phyloP scores from a whole-genome alignment of 139 green algal genomes.

The Chara braunii region DNA sequence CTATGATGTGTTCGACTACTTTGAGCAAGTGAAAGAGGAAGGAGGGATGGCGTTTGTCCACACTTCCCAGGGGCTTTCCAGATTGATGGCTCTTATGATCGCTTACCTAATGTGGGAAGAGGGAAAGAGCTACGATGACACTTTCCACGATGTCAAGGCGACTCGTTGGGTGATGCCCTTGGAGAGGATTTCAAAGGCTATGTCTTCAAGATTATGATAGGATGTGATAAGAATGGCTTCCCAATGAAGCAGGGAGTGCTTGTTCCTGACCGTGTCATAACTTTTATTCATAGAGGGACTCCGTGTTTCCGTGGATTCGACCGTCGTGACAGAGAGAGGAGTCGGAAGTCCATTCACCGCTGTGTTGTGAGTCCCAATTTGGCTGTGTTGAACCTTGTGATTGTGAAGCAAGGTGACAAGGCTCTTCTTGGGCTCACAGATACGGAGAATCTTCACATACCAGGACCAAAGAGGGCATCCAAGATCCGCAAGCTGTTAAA shows the following conservation, averaged over 20 bases:
- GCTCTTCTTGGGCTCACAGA: conserved; percentile 91
- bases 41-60: conserved; percentile 75
- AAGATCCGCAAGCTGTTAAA: conserved; percentile 99
- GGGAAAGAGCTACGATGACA: too few species aligned
- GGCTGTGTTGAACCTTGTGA: conserved; percentile 93
- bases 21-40: conserved; percentile 54
- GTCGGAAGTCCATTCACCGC: conserved; percentile 89
- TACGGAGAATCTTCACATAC: conserved; percentile 87
- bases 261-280: conserved; percentile 75
- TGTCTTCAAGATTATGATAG: conserved; percentile 98
- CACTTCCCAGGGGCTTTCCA: conserved; percentile 86
- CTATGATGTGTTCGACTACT: conserved; percentile 93
- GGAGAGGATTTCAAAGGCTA: conserved; percentile 97
- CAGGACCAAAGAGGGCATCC: conserved; percentile 92
- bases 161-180: too few species aligned
- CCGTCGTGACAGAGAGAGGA: conserved; percentile 86
- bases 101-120: conserved; percentile 87
- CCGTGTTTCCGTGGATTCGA: conserved; percentile 88
- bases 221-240: conserved; percentile 99
- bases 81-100: conserved; percentile 75
- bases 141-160: too few species aligned
- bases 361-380: conserved; percentile 95
- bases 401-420: conserved; percentile 82
- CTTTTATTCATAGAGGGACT: conserved; percentile 75
- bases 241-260: conserved; percentile 98